Evolutionary conservation across 371 early-diverging fungal genomes (phyloP), one percentile per base, ranked within the genome.

Genomic region (Encephalitozoon romaleae): DNA sequence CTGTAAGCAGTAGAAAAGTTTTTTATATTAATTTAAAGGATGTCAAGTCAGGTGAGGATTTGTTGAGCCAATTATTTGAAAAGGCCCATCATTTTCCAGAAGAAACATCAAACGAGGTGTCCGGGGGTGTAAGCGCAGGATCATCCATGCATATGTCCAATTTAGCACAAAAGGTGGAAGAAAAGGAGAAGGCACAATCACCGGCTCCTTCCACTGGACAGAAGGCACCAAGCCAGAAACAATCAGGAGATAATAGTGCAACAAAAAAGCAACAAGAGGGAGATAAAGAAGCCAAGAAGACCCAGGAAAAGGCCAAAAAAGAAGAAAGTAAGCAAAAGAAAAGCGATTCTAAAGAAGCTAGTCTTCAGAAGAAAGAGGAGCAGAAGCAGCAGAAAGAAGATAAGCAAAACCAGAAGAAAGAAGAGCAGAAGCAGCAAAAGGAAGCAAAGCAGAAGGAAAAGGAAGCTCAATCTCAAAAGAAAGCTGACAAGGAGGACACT

Each of bases 21-120:
- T 73, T 73, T 53, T 73, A 45, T 26, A n/a, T 73, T 12, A 73
- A 73, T 18, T 32, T 73, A 23, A 73, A 73, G 41, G 65, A 73
- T 28, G 63, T 42, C 28, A 65, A 45, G 34, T 65, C 47, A 32
- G 73, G 73, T 28, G 39, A 43, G 51, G 52, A 73, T 21, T 43
- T 73, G 2, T 18, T 73, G 21, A 52, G 52, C 2, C 51, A 64
- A 25, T 38, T 73, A 21, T 51, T 73, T 45, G 65, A 73, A 45
- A 64, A 65, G 28, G 63, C 65, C 0, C 34, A 38, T 0, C 34
- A 38, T 21, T 2, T 34, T 38, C 59, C 38, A 0, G 28, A n/a
- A 4, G 38, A 15, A 0, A 11, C 23, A n/a, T 2, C 59, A 59
- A 59, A 15, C 21, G 49, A 21, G 8, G 6, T 47, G 21, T 5